Base-by-base conservation (phyloP, 2,329 filamentous ascomycete species). In the Aspergillus sp. region DNA sequence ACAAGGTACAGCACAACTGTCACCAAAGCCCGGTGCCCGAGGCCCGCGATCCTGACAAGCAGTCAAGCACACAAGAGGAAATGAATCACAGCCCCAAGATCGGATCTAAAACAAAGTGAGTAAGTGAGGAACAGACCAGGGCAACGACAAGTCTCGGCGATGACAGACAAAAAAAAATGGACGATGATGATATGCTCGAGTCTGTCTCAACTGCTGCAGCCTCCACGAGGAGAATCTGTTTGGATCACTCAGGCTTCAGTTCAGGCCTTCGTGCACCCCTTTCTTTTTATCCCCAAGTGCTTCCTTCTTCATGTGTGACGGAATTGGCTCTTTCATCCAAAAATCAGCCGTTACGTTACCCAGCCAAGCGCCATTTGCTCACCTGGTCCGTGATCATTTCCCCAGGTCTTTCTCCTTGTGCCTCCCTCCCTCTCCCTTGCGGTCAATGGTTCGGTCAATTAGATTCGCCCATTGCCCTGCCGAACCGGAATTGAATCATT, bases 1-100 rank as follows among this genome's bases (percentile, higher is more conserved):
- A 13, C 17, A 34, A 51, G 23, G 34, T 15, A 13, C 15, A 5
- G 2, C 5, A 41, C 34, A 15, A 15, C 34, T 13, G 1, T 15
- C 34, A 41, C 11, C 23, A 47, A 46, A 11, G 28, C 25, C 59
- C 54, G 41, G 41, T 53, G 54, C 59, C 58, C 53, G 41, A 47
- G 19, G 34, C 34, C 34, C 52, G 30, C 47, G 25, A 28, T 13
- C 15, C 53, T 41, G 30, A 48, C 52, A 46, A 53, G 41, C 28
- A 38, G 41, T n/a, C 43, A 53, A 25, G 31, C 43, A 57, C 59
- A 56, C 54, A 48, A 52, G 31, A 31, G 49, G 59, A 54, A 61
- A 57, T 31, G 51, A 56, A 61, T 57, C 54, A 43, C 41, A 49
- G 19, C n/a, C 28, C 48, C 48, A 56, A 57, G 59, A 61, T 61